Percentiles rank a stretch among this genome's conserved stretches.
phyloP scores from a whole-genome alignment of 1,284 basidiomycete genomes.

The Ustilago loliicola region DNA sequence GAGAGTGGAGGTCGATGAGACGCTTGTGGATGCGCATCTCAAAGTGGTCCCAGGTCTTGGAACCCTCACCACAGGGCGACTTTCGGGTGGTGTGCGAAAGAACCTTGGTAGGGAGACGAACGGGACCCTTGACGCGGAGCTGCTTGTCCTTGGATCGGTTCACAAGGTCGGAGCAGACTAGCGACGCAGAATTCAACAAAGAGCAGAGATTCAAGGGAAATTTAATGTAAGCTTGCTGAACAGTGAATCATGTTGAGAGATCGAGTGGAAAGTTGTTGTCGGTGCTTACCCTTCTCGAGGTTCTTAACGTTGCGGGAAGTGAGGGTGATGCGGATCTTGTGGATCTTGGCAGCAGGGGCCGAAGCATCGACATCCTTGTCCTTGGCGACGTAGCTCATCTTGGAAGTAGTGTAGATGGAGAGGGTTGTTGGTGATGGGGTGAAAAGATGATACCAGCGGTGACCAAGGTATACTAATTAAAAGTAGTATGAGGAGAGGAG shows the following conservation, averaged over 20 bases:
- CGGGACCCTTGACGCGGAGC: constrained; percentile 98
- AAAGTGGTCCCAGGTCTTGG: constrained; percentile 99
- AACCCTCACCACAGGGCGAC: constrained; percentile 88
- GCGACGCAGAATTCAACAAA: background rate
- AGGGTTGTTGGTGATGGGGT: constrained; percentile 73
- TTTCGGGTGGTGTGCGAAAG: constrained; percentile 96
- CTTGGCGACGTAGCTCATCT: constrained; percentile 99
- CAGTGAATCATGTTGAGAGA: background rate
- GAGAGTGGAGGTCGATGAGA: constrained; percentile 98
- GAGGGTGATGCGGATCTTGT: constrained; percentile 99
- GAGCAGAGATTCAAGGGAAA: background rate
- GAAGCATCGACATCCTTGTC: constrained; percentile 83
- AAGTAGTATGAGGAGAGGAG: constrained; percentile 46
- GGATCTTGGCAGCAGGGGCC: constrained; percentile 88
- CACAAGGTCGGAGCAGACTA: constrained; percentile 95
- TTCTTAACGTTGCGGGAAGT: constrained; percentile 98
- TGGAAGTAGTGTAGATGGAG: constrained; percentile 65
- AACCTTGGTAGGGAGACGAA: constrained; percentile 98
- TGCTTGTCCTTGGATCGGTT: constrained; percentile 99
- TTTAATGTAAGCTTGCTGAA: background rate
- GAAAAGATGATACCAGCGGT: constrained; percentile 71
- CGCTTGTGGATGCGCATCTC: constrained; percentile 99
- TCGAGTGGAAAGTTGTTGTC: background rate
- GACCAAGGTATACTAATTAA: constrained; percentile 69
- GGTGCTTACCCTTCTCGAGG: constrained; percentile 91